Evolutionary conservation across 83 land plant species (phyloP).

Genomic region (Thuja plicata): DNA sequence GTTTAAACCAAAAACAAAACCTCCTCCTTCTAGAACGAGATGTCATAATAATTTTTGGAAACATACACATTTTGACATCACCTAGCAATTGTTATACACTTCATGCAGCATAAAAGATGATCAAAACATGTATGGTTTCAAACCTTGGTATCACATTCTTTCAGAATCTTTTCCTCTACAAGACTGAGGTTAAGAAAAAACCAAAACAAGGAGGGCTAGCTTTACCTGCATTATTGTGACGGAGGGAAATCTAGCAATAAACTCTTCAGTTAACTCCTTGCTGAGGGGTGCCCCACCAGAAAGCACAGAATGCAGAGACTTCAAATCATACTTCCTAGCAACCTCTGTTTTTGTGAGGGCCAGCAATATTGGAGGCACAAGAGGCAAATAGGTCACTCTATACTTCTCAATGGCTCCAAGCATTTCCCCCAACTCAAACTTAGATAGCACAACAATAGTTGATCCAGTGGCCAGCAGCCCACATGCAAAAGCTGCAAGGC

Average conservation of each 20-base stretch:
- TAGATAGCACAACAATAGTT: slow-evolving; percentile 68
- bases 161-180: too few species aligned
- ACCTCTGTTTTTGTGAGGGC: slow-evolving; percentile 55
- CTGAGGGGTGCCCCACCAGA: slow-evolving; percentile 93
- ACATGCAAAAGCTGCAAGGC: too few species aligned
- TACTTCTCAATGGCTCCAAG: slow-evolving; percentile 51
- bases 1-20: too few species aligned
- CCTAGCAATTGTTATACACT: too few species aligned
- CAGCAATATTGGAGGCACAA: slow-evolving; percentile 90
- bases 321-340: slow-evolving; percentile 36
- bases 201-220: too few species aligned
- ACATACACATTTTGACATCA: too few species aligned
- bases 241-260: slow-evolving; percentile 48
- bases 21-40: too few species aligned
- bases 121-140: too few species aligned
- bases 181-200: too few species aligned
- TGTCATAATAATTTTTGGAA: too few species aligned
- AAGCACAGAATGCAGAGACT: slow-evolving; percentile 42
- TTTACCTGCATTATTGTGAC: slow-evolving; percentile 21
- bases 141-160: too few species aligned
- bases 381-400: slow-evolving; percentile 58
- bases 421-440: slow-evolving; percentile 73
- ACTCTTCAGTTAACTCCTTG: slow-evolving; percentile 79
- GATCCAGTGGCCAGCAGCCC: slow-evolving; percentile 58
- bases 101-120: too few species aligned